phyloP scores from a whole-genome alignment of 2,329 filamentous ascomycete species.

The Diplodia seriata region DNA sequence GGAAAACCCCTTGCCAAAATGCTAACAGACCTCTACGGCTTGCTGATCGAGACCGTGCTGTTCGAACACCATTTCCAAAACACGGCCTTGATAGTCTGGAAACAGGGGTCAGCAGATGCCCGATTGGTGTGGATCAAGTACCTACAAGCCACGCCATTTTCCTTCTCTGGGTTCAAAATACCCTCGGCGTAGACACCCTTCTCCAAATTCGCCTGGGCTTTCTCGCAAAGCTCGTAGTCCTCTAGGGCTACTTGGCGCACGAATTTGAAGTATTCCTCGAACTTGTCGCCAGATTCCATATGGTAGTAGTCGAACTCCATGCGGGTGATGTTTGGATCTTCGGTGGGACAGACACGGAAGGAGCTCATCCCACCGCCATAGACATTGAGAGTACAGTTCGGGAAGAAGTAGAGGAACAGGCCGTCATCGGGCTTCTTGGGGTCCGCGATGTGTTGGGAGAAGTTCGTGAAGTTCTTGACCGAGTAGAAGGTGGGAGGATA shows the following conservation, averaged over 20 bases:
- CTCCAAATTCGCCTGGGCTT: slow-evolving; percentile 61
- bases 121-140: slow-evolving; percentile 32
- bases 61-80: slow-evolving; percentile 54
- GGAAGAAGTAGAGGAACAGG: slow-evolving; percentile 65
- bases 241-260: slow-evolving; percentile 63
- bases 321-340: slow-evolving; percentile 57
- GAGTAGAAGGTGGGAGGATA: slow-evolving; percentile 64
- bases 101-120: slow-evolving; percentile 32
- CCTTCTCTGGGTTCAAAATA: slow-evolving; percentile 62
- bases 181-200: slow-evolving; percentile 63
- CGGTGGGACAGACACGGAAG: slow-evolving; percentile 62
- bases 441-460: slow-evolving; percentile 63
- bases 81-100: slow-evolving; percentile 56
- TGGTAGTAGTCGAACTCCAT: slow-evolving; percentile 69
- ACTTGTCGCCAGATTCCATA: slow-evolving; percentile 57
- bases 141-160: slow-evolving; percentile 62
- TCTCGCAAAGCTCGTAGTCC: slow-evolving; percentile 65
- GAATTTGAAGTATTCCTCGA: slow-evolving; percentile 64
- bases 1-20: too few relatives aligned
- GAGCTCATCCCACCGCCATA: slow-evolving; percentile 66
- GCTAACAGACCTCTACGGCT: not conserved
- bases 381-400: slow-evolving; percentile 63
- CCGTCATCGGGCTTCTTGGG: slow-evolving; percentile 61
- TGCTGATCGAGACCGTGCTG: slow-evolving; percentile 51
- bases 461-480: slow-evolving; percentile 62